Base-by-base conservation (phyloP, 257 asterid genomes). In the Ligustrum vulgare region DNA sequence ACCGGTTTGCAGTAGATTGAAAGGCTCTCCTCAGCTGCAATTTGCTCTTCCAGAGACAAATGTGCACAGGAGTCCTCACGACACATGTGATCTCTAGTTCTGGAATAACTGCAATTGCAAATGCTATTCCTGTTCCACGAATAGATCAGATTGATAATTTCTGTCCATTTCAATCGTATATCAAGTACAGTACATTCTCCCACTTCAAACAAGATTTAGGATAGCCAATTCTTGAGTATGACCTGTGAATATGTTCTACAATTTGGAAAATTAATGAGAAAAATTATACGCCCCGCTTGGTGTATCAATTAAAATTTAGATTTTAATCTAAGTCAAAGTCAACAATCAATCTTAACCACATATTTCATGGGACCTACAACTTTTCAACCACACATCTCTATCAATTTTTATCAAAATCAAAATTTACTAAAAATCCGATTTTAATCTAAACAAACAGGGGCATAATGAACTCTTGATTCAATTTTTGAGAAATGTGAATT, bases 1-100 rank as follows among this genome's bases (percentile, higher is more conserved):
- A 95, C 97, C 25, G 99, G 99, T 87, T 95, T 95, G 92, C 98
- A 93, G 79, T 93, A 95, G 72, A 75, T 82, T 64, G 97, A 85
- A 45, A 93, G 93, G 86, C 98, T 91, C 85, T 91, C 97, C 87
- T 95, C 98, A 35, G 97, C 97, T 70, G 91, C 96, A 79, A 82
- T 86, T 84, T 91, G 93, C 87, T 90, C 97, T 78, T 93, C 98
- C 25, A 92, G 87, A 74, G 98, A 88, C 86, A 95, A 88, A 75
- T 88, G 91, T 54, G 84, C 86, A 79, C 91, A 93, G 74, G 93
- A 89, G 79, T 88, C 98, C 78, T 91, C 97, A 69, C 94, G 96
- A 85, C 97, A 95, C 98, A 90, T 93, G 79, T 90, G 96, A 74
- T 89, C 96, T 49, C 91, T 80, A 77, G 90, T 88, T 85, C 90